Evolutionary conservation across 2,329 filamentous ascomycete genomes (phyloP), one percentile per base, ranked within the genome.

Genomic region (Neoascochyta sp.): DNA sequence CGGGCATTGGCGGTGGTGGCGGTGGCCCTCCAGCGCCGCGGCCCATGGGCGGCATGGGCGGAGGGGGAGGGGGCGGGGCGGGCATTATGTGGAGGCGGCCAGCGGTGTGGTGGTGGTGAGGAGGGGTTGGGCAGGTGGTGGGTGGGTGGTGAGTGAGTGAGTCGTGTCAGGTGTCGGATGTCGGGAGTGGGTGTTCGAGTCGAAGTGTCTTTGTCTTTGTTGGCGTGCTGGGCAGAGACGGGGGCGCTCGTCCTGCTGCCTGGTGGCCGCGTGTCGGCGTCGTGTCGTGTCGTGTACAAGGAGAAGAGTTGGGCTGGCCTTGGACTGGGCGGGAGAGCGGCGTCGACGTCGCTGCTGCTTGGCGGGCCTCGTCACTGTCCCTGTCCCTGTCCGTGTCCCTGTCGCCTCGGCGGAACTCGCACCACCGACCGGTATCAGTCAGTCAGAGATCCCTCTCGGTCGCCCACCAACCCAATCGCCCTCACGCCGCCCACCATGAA

Each of bases 1-100:
- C 56, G 19, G 52, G 54, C 57, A 62, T 61, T 21, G 57, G 57
- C 29, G 58, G 58, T 30, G 57, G 58, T 18, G 58, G 57, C 16
- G 58, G 58, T 16, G 56, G 57, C 17, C 57, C 56, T 41, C 57
- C 57, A 47, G 54, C 52, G 25, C 59, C 59, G 42, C 57, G 43
- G 24, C 59, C 59, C 53, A 60, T 60, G 36, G 57, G 55, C 31
- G 57, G 56, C 57, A 60, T 60, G 40, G 57, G 57, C 30, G 54
- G 55, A 45, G 58, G 58, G 34, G 58, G 59, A 35, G 58, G 58
- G 27, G 58, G 58, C 43, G 57, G 55, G 31, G 41, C 46, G 23
- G 56, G 49, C 55, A 61, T 60, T 29, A 31, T 55, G 52, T 37
- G 32, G 51, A 43, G 44, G 27, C 32, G 23, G 32, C 14, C 34